These are phyloP conservation scores for Rhizomucor miehei DNA, from an alignment of 371 early-diverging fungal genomes.

Conservation along the genomic window DNA sequence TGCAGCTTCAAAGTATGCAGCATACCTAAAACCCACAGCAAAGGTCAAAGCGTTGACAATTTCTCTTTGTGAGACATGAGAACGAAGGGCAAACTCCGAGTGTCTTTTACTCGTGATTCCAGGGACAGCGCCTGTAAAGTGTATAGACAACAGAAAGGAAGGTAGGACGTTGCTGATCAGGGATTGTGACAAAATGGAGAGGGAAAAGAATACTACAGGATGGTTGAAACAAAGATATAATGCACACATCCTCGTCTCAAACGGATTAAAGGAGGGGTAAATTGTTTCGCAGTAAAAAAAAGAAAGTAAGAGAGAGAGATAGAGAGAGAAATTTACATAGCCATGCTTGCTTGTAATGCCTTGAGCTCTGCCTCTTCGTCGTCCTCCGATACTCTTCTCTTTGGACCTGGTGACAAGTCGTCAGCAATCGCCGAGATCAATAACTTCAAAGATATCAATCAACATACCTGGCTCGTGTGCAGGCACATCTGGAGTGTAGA, in stretches of 20 bases:
- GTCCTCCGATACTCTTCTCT: conserved; percentile 53
- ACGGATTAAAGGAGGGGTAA: neutral
- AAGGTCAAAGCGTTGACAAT: neutral
- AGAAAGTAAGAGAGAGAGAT: conserved; percentile 5
- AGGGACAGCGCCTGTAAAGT: neutral
- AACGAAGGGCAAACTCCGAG: neutral
- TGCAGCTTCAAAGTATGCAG: conserved; percentile 23
- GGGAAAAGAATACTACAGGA: neutral
- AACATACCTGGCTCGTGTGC: conserved; percentile 63
- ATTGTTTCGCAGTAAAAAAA: conserved; percentile 5
- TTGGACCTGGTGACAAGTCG: neutral
- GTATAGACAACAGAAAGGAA: conserved; percentile 1
- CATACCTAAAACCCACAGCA: conserved; percentile 12
- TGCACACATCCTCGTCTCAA: neutral
- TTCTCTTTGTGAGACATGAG: no score
- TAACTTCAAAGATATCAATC: conserved; percentile 6
- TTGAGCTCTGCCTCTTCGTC: conserved; percentile 89
- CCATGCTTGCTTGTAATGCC: conserved; percentile 76
- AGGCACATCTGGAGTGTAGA: conserved; percentile 61
- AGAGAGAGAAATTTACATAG: conserved; percentile 22
- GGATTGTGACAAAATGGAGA: neutral
- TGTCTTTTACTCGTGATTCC: neutral
- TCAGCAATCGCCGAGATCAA: neutral
- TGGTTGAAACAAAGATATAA: neutral
- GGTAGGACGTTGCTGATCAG: neutral